Evolutionary conservation across 352 stramenopile genomes (phyloP).

Genomic region (Phytophthora idaei): DNA sequence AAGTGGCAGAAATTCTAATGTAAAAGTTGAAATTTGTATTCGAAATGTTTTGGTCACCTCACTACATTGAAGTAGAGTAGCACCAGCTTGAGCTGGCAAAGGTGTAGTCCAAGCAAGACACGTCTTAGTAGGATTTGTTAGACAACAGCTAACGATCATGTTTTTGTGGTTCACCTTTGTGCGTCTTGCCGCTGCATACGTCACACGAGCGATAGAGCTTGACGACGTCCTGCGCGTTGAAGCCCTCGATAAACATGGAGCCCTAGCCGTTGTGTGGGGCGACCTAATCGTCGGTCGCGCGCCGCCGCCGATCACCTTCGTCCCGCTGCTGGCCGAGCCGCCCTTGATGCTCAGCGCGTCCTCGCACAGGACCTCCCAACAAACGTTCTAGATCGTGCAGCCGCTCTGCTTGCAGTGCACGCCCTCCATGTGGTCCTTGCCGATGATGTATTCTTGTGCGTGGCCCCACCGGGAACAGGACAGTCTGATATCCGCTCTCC

Average conservation of each 20-base stretch:
- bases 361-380: constrained; percentile 40
- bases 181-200: constrained; percentile 15
- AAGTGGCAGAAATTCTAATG: no score
- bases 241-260: constrained; percentile 20
- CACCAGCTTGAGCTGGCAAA: no score
- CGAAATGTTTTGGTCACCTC: no score
- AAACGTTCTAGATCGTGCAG: constrained; percentile 42
- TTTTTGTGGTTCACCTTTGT: no score
- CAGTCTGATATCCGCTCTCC: constrained; percentile 25
- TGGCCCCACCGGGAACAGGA: constrained; percentile 33
- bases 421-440: constrained; percentile 17
- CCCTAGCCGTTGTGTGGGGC: constrained; percentile 18
- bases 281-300: constrained; percentile 19
- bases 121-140: no score
- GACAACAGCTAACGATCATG: no score
- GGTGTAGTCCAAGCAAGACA: no score
- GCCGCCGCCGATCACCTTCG: constrained; percentile 24
- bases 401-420: constrained; percentile 29
- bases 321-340: constrained; percentile 21
- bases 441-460: constrained; percentile 18
- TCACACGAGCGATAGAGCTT: constrained; percentile 25
- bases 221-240: constrained; percentile 23
- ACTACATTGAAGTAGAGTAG: no score
- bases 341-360: constrained; percentile 37
- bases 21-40: no score